Evolutionary conservation across 306 rosid species (phyloP), one percentile per base, ranked within the genome.

Genomic region (Bauhinia variegata): DNA sequence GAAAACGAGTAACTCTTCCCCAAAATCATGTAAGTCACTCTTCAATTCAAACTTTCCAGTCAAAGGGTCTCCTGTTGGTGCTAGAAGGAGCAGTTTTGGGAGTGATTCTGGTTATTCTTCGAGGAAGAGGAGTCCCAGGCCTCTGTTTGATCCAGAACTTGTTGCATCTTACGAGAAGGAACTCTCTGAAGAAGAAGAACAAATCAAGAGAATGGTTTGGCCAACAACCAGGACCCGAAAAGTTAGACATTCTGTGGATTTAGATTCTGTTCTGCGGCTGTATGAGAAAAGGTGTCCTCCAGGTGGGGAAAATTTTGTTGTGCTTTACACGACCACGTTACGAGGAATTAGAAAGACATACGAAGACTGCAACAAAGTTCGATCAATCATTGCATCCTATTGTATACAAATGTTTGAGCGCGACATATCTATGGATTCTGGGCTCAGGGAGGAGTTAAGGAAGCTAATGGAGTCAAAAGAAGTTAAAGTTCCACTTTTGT

Each of bases 371-470:
- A 95, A 86, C 53, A 82, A 65, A 17, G 97, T 90, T 32, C 63
- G 97, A 47, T 61, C 92, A 2, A 79, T 86, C 4, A 11, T 90
- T 0, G 97, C 88, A 43, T 95, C 97, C 0, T 71, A 88, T n/a
- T 69, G 76, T 2, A 78, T 95, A 48, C 85, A 69, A 0, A 49
- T 80, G 64, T 15, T 77, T 0, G 99, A 95, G 86, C 82, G 97
- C 11, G 99, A 95, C 11, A 79, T 90, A 43, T 95, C 99, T 0
- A 95, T 95, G 99, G 96, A 95, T 82, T 85, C 91, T 0, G 99
- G 97, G 33, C 80, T 86, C n/a, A 88, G 78, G 70, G 99, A 90
- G 75, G 96, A 95, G 65, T 63, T 95, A 47, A 63, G 91, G 70
- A 72, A 77, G 71, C 71, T 95, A n/a, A 81, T 82, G 85, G 89